Conservation (phyloP, 441 rosid genomes). For the Iberis amara region DNA sequence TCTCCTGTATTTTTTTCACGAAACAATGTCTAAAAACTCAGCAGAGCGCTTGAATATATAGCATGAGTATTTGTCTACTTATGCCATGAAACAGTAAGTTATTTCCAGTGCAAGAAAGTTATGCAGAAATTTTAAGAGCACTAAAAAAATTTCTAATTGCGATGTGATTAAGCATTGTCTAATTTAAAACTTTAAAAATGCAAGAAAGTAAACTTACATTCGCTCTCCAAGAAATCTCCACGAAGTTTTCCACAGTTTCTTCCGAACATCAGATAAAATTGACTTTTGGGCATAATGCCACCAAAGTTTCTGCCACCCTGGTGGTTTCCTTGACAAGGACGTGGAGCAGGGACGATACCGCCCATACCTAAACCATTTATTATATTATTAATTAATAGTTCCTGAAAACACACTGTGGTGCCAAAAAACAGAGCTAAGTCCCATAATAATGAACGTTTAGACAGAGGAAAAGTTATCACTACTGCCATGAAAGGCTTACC, state of each 20-base stretch:
- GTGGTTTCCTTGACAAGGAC: conserved; percentile 51
- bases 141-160: not conserved
- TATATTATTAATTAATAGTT: conserved; percentile 2
- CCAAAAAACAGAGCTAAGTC: conserved; percentile 2
- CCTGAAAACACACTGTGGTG: not conserved
- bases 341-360: conserved; percentile 75
- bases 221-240: conserved; percentile 83
- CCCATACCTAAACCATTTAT: conserved; percentile 59
- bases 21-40: conserved; percentile 21
- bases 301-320: conserved; percentile 82
- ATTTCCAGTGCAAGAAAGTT: not conserved
- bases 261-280: conserved; percentile 64
- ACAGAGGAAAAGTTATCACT: conserved; percentile 14
- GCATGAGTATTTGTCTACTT: conserved; percentile 5
- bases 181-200: conserved; percentile 15
- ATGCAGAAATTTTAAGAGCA: conserved; percentile 5
- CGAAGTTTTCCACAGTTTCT: conserved; percentile 72
- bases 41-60: conserved; percentile 11
- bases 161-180: conserved; percentile 9
- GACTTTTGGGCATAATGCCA: conserved; percentile 90
- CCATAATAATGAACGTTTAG: conserved; percentile 3
- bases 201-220: conserved; percentile 50
- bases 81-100: conserved; percentile 9
- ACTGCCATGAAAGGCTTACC: conserved; percentile 45
- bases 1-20: conserved; percentile 42